phyloP scores from a whole-genome alignment of 768 basidiomycete genomes.

The Mycena sanguinolenta region DNA sequence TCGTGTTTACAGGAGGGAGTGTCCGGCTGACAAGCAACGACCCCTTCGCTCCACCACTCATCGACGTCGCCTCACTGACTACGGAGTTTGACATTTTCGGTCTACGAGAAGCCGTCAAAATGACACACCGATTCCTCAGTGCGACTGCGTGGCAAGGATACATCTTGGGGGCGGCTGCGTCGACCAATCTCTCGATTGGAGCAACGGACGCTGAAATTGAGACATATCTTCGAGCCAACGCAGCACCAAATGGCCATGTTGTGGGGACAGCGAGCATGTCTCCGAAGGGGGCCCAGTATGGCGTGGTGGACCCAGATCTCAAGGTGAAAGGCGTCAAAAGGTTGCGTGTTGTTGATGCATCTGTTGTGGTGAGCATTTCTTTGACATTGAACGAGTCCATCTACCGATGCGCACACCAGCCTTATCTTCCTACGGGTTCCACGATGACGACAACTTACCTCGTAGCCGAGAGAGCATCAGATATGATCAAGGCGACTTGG shows the following conservation, averaged over 20 bases:
- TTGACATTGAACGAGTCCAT: not conserved
- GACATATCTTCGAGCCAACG: slow-evolving; percentile 11
- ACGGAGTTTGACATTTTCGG: slow-evolving; percentile 40
- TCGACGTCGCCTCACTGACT: slow-evolving; percentile 59
- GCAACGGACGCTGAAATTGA: slow-evolving; percentile 20
- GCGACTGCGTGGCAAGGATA: slow-evolving; percentile 45
- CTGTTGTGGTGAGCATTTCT: not conserved
- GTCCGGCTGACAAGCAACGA: not conserved
- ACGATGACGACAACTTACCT: slow-evolving; percentile 36
- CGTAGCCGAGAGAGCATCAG: slow-evolving; percentile 35
- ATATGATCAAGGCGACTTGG: slow-evolving; percentile 34
- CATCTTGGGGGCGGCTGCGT: slow-evolving; percentile 23
- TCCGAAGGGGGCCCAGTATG: slow-evolving; percentile 27
- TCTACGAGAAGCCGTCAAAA: slow-evolving; percentile 42
- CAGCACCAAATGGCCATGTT: slow-evolving; percentile 16
- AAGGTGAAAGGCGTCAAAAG: not conserved
- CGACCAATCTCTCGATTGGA: slow-evolving; percentile 1
- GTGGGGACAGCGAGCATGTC: slow-evolving; percentile 32
- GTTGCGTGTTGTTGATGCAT: slow-evolving; percentile 2
- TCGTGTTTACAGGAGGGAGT: not conserved
- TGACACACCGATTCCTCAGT: slow-evolving; percentile 40
- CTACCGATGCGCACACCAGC: slow-evolving; percentile 7
- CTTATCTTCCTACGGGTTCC: slow-evolving; percentile 20
- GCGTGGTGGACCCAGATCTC: slow-evolving; percentile 29
- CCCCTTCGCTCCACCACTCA: slow-evolving; percentile 32